phyloP scores from a whole-genome alignment of 352 stramenopile genomes.

The Lagenidium sp. region DNA sequence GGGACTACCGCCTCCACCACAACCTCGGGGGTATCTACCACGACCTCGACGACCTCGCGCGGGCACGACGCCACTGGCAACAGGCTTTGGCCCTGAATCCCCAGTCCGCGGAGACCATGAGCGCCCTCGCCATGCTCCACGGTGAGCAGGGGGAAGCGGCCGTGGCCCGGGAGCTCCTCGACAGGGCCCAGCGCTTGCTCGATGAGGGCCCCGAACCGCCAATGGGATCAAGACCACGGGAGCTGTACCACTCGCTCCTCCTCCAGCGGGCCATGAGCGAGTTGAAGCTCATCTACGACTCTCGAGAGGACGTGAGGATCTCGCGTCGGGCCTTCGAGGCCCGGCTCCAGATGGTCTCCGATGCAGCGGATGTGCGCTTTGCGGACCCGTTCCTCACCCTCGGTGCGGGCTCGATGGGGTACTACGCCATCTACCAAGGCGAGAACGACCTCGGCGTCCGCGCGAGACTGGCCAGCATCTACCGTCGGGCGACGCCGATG shows the following conservation, averaged over 20 bases:
- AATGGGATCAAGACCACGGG: too few species aligned
- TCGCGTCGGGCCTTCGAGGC: conserved; percentile 7
- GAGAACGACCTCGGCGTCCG: conserved; percentile 28
- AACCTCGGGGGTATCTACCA: conserved; percentile 18
- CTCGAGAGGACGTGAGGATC: conserved; percentile 4
- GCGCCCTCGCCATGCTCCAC: conserved; percentile 12
- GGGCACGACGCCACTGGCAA: conserved; percentile 9
- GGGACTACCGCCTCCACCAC: conserved; percentile 15
- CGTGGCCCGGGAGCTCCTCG: not conserved
- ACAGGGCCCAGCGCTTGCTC: not conserved
- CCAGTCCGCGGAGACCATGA: conserved; percentile 3
- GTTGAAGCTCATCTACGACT: conserved; percentile 18
- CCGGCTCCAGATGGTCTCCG: conserved; percentile 6
- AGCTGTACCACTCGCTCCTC: conserved; percentile 2
- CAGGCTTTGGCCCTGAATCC: conserved; percentile 4
- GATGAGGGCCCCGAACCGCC: too few species aligned
- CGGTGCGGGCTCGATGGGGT: conserved; percentile 32
- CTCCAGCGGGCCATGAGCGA: conserved; percentile 16
- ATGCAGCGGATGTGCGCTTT: conserved; percentile 1
- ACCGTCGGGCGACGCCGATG: conserved; percentile 10
- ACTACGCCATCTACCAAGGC: conserved; percentile 59
- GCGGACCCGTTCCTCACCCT: conserved; percentile 13
- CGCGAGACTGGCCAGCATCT: conserved; percentile 28
- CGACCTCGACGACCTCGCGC: not conserved
- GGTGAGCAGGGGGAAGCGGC: conserved; percentile 7